Evolutionary conservation across 139 green algal species (phyloP).

Genomic region (Tetradesmus lagerheimii): DNA sequence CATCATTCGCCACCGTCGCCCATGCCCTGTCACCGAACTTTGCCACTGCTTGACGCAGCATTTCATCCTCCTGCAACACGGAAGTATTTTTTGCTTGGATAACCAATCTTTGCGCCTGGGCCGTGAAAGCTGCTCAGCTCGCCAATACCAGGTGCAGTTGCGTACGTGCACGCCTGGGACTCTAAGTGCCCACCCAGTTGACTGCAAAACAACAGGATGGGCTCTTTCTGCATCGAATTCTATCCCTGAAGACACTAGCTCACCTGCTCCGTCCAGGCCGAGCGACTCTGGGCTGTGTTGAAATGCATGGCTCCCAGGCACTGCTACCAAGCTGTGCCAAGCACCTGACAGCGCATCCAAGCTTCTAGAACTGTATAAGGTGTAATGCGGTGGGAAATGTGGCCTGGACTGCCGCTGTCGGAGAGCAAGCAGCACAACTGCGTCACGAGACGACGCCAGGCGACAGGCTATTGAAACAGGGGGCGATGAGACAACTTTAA

Average conservation of each 20-base stretch:
- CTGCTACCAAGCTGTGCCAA: neutral
- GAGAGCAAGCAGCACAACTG: neutral
- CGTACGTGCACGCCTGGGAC: neutral
- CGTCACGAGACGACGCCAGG: neutral
- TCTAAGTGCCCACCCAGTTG: neutral
- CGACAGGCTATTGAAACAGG: neutral
- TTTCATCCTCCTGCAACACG: slow-evolving; percentile 46
- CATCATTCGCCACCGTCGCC: slow-evolving; percentile 42
- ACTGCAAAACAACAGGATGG: neutral
- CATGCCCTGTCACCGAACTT: slow-evolving; percentile 45
- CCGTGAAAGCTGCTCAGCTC: neutral
- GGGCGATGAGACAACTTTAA: neutral
- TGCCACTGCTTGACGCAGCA: slow-evolving; percentile 38
- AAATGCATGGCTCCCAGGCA: slow-evolving; percentile 36
- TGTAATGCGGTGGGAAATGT: neutral
- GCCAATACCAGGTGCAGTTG: slow-evolving; percentile 19
- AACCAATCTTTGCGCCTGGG: neutral
- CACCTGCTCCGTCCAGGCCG: slow-evolving; percentile 52
- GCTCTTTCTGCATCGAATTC: neutral
- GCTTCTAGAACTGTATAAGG: neutral
- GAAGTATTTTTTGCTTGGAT: neutral
- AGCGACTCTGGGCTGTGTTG: slow-evolving; percentile 36
- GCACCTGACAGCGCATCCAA: neutral
- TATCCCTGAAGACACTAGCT: neutral
- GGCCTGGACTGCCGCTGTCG: neutral